Conservation (phyloP, 768 basidiomycete species). For the Lactifluus rugatus region DNA sequence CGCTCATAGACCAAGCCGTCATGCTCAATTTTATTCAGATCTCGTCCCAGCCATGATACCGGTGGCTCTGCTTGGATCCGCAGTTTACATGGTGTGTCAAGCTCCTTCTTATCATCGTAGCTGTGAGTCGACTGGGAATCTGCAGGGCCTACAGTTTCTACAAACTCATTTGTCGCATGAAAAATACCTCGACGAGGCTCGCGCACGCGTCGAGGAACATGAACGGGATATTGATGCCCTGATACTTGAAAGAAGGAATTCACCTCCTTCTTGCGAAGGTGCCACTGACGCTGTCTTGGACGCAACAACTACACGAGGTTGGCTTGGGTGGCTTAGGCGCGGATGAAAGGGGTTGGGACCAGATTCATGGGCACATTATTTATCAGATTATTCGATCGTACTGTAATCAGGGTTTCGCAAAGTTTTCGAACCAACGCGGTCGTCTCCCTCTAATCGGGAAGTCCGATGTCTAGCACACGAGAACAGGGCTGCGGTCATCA, state of each 20-base stretch:
- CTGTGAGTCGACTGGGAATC: neutral
- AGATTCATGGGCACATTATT: neutral
- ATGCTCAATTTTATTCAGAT: constrained; percentile 59
- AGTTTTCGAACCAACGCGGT: neutral
- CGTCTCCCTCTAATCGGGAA: neutral
- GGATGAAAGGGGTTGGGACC: neutral
- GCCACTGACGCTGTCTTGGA: neutral
- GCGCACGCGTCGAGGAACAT: constrained; percentile 39
- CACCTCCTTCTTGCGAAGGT: neutral
- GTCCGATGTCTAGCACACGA: neutral
- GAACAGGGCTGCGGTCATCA: neutral
- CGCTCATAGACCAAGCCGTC: constrained; percentile 31
- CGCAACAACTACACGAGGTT: neutral
- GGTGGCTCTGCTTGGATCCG: constrained; percentile 66
- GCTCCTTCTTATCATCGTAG: neutral
- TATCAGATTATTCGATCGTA: neutral
- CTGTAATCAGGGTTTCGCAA: neutral
- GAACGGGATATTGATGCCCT: constrained; percentile 47
- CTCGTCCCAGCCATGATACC: constrained; percentile 72
- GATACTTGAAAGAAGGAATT: constrained; percentile 4
- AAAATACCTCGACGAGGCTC: constrained; percentile 58
- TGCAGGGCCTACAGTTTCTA: constrained; percentile 51
- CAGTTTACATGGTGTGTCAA: constrained; percentile 59
- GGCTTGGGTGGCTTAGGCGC: constrained; percentile 2
- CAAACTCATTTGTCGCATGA: constrained; percentile 60